Percentiles rank a stretch among this genome's conserved stretches.
phyloP scores from a whole-genome alignment of 2,329 filamentous ascomycete genomes.

The Alternaria gansuensis region DNA sequence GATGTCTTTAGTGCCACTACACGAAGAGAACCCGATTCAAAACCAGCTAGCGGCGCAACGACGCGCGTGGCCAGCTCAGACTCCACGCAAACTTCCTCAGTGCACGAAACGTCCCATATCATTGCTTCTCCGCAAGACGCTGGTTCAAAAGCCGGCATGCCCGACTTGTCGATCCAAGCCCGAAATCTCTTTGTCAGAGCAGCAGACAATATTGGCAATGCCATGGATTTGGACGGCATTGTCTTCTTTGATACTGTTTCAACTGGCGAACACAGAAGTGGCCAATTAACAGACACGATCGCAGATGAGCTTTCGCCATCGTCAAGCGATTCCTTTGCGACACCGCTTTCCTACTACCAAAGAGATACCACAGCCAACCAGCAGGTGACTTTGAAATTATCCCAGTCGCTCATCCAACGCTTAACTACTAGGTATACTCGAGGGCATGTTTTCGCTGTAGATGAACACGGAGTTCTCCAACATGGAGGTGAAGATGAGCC shows the following conservation, averaged over 20 bases:
- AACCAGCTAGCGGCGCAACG: neutral
- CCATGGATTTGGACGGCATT: constrained; percentile 20
- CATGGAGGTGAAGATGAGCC: neutral
- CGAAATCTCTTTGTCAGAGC: constrained; percentile 14
- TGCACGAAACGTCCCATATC: neutral
- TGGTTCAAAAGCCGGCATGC: neutral
- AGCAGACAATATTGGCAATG: constrained; percentile 18
- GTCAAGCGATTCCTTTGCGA: constrained; percentile 5
- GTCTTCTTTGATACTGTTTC: constrained; percentile 19
- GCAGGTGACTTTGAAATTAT: neutral
- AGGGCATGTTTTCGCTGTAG: constrained; percentile 21
- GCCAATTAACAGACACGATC: neutral
- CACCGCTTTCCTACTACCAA: constrained; percentile 13
- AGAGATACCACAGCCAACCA: neutral
- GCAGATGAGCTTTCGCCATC: neutral
- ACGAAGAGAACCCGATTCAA: constrained; percentile 1
- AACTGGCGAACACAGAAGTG: neutral
- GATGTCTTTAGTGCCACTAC: constrained; percentile 11
- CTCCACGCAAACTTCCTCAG: too few species aligned
- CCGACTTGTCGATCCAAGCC: constrained; percentile 10
- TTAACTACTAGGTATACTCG: constrained; percentile 18
- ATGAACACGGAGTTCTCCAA: constrained; percentile 18
- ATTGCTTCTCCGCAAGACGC: neutral
- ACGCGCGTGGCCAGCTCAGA: neutral
- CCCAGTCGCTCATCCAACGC: constrained; percentile 21